phyloP scores from a whole-genome alignment of 495 filamentous ascomycete genomes.

The Xylaria flabelliformis region DNA sequence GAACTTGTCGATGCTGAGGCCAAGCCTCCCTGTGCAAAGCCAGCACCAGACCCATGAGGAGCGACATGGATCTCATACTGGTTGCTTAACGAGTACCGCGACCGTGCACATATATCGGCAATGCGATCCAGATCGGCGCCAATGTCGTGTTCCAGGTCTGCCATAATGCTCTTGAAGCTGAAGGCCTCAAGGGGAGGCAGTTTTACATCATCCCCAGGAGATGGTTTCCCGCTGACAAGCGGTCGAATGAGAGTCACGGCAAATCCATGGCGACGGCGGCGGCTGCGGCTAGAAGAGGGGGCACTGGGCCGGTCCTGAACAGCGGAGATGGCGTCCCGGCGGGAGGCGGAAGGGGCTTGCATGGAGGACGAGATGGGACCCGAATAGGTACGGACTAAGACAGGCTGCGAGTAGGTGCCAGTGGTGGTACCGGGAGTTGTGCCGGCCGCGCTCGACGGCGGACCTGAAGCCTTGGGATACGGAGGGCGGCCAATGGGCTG shows the following conservation, averaged over 20 bases:
- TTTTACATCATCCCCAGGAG: conserved; percentile 32
- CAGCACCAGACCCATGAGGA: conserved; percentile 57
- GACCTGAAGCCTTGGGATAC: conserved; percentile 47
- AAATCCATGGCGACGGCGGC: conserved; percentile 25
- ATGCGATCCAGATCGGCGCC: conserved; percentile 61
- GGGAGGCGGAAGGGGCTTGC: conserved; percentile 18
- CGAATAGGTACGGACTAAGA: conserved; percentile 63
- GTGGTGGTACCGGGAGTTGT: conserved; percentile 45
- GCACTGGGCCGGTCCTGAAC: conserved; percentile 17
- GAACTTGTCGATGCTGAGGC: conserved; percentile 31
- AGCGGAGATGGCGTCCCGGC: conserved; percentile 25
- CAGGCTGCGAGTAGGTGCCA: conserved; percentile 61
- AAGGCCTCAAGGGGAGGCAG: conserved; percentile 63
- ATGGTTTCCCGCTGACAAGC: conserved; percentile 37
- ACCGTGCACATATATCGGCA: conserved; percentile 63
- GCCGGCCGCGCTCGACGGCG: conserved; percentile 42
- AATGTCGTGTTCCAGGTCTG: conserved; percentile 54
- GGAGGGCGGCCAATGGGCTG: conserved; percentile 50
- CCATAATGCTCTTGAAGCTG: conserved; percentile 64
- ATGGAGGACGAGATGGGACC: conserved; percentile 40
- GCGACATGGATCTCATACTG: conserved; percentile 66
- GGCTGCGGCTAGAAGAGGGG: conserved; percentile 13
- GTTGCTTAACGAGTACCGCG: conserved; percentile 61
- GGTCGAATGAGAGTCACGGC: conserved; percentile 41
- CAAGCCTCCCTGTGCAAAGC: conserved; percentile 36